These are phyloP conservation scores for Urtica urens DNA, from an alignment of 306 rosid species.

Conservation along the genomic window DNA sequence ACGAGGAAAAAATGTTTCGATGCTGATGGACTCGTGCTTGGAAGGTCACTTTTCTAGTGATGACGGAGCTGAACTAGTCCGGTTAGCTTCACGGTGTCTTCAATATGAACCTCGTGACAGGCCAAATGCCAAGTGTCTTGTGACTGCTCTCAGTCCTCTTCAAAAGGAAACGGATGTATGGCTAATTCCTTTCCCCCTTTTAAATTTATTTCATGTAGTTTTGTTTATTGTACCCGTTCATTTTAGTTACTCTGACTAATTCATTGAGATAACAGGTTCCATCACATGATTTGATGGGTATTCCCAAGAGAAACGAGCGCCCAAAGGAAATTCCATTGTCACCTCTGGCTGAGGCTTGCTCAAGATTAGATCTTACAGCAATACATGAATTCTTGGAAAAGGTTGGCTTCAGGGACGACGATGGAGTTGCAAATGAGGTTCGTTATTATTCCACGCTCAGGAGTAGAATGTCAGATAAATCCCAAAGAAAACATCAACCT, in stretches of 20 bases:
- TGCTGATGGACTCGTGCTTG: conserved; percentile 82
- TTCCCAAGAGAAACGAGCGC: conserved; percentile 43
- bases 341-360: conserved; percentile 88
- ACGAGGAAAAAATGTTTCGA: conserved; percentile 49
- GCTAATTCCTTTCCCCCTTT: conserved; percentile 1
- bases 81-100: conserved; percentile 74
- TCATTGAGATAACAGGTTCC: conserved; percentile 47
- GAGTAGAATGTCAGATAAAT: neutral
- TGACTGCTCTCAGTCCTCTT: conserved; percentile 54
- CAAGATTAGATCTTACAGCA: conserved; percentile 84
- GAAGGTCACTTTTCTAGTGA: conserved; percentile 80
- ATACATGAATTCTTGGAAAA: conserved; percentile 81
- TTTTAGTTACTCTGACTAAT: too few relatives aligned
- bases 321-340: conserved; percentile 52
- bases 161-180: conserved; percentile 82
- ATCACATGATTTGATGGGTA: conserved; percentile 61
- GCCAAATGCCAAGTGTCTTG: conserved; percentile 77
- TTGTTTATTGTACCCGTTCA: too few relatives aligned
- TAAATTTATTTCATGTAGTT: conserved; percentile 16
- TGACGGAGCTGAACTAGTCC: conserved; percentile 69
- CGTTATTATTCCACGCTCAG: conserved; percentile 11
- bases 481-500: too few relatives aligned
- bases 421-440: conserved; percentile 94
- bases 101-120: conserved; percentile 81
- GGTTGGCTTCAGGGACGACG: conserved; percentile 90